Evolutionary conservation across 169 alveolate species (phyloP), one percentile per base, ranked within the genome.

Genomic region (Plasmodium sp.): DNA sequence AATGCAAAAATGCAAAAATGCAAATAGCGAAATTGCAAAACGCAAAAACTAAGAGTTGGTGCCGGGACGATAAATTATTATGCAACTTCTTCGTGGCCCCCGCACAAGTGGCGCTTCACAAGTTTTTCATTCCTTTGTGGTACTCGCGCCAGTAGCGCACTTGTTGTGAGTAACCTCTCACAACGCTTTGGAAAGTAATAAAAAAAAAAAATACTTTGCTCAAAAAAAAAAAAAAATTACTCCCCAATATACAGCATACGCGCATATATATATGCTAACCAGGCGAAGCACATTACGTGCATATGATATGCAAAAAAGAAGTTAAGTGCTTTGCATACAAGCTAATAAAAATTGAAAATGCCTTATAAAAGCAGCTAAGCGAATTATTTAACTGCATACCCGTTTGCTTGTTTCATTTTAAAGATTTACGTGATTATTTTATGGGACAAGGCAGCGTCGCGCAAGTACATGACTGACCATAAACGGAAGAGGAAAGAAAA

Each of bases 321-420:
- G n/a, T 27, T 67, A 67, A 67, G n/a, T 27, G 5, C 33, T 27
- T 14, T 80, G 62, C 33, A 16, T 16, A 51, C 18, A 51, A 80
- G 27, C 33, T 80, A 43, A 31, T 41, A 80, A 80, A 80, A 80
- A 39, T 80, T 80, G 72, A 80, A 80, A 80, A 80, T 80, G 36
- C 34, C 34, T 56, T 18, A 39, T 80, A 43, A 36, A 43, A 80
- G 71, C 7, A 43, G 27, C 56, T 80, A 22, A 80, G 45, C 22
- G 36, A 80, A 80, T 33, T 80, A 18, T 80, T 18, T 80, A 80
- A 43, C 58, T 80, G 27, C 34, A 14, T 14, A 41, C 22, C 18
- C 4, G 27, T 9, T 9, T 18, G 34, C 56, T 67, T 22, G n/a
- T 14, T 43, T 80, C 34, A 80, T 14, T 79, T 43, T 43, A 16